These are phyloP conservation scores for Penicillium paradoxum DNA, from an alignment of 495 filamentous ascomycete genomes.

Conservation along the genomic window DNA sequence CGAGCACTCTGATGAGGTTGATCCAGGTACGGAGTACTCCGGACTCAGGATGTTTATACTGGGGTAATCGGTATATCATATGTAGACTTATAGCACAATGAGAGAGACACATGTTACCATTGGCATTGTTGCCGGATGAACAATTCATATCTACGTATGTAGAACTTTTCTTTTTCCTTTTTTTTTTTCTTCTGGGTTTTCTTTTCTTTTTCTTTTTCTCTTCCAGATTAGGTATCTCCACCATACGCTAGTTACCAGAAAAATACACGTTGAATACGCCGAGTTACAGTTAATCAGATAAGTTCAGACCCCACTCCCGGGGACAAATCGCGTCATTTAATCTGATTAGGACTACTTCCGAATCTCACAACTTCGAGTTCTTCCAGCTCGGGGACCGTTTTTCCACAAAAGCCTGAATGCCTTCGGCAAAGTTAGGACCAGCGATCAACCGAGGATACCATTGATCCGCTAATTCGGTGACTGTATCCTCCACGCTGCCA, in stretches of 20 bases:
- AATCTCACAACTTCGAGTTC: conserved; percentile 63
- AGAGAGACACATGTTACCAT: too few relatives aligned
- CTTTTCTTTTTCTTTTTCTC: too few relatives aligned
- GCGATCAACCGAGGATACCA: conserved; percentile 55
- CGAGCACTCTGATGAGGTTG: too few relatives aligned
- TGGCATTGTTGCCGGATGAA: too few relatives aligned
- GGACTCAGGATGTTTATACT: too few relatives aligned
- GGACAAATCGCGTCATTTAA: not conserved
- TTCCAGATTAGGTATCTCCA: not conserved
- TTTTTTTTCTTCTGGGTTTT: too few relatives aligned
- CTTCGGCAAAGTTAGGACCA: conserved; percentile 74
- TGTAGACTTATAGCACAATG: too few relatives aligned
- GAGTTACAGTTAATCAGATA: conserved; percentile 5
- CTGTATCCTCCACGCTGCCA: conserved; percentile 58
- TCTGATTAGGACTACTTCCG: conserved; percentile 3
- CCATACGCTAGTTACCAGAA: not conserved
- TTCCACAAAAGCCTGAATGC: conserved; percentile 74
- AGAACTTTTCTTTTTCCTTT: too few relatives aligned
- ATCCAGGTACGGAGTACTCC: too few relatives aligned
- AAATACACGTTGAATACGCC: not conserved
- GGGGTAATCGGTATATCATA: too few relatives aligned
- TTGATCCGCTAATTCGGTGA: conserved; percentile 50
- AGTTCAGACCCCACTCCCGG: not conserved
- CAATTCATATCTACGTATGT: too few relatives aligned
- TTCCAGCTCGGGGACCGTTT: conserved; percentile 68